Conservation (phyloP, 768 basidiomycete species). For the Lentinula lateritia region DNA sequence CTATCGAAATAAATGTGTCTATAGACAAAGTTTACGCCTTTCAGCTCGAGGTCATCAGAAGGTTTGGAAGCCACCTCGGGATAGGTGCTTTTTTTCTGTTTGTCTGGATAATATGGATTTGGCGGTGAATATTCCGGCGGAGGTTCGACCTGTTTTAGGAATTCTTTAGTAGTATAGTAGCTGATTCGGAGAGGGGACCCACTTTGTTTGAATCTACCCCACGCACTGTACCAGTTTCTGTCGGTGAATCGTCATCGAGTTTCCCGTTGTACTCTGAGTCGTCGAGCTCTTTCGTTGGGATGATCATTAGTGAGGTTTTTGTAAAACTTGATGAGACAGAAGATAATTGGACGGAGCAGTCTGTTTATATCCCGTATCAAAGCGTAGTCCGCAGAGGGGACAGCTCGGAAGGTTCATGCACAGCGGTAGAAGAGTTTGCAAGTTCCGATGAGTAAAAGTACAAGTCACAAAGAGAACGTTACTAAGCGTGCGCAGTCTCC, state of each 20-base stretch:
- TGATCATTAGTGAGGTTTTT: neutral
- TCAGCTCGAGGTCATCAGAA: neutral
- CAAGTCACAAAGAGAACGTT: too few species aligned
- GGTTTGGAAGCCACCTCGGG: too few species aligned
- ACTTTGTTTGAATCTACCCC: neutral
- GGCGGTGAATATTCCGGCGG: neutral
- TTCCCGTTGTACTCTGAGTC: neutral
- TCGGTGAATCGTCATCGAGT: neutral
- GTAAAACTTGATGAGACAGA: too few species aligned
- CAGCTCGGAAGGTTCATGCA: neutral
- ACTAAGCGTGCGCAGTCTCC: too few species aligned
- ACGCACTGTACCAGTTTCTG: neutral
- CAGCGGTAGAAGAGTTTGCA: neutral
- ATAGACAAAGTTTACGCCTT: neutral
- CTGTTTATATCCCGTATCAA: too few species aligned
- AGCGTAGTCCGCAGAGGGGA: neutral
- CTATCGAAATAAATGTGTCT: neutral
- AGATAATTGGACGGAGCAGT: too few species aligned
- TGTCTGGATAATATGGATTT: neutral
- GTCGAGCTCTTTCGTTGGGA: neutral
- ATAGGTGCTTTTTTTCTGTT: neutral
- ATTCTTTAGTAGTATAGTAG: neutral
- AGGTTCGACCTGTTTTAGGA: neutral
- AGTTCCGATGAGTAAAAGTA: neutral
- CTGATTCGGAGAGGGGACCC: neutral